Evolutionary conservation across 768 basidiomycete genomes (phyloP).

Genomic region (Lactarius deliciosus): DNA sequence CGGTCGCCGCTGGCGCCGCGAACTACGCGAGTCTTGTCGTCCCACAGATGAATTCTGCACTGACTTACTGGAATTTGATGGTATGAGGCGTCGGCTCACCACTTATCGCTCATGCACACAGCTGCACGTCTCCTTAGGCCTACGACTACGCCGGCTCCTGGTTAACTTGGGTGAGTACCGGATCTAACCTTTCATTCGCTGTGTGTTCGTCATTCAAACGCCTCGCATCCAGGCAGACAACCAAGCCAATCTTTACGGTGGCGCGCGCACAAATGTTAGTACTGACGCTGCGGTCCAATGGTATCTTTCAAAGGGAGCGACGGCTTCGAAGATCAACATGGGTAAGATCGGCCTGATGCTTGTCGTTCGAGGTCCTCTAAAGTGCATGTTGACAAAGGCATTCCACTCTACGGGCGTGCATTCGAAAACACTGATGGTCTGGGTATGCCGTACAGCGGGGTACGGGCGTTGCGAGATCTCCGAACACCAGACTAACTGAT

Average conservation of each 20-base stretch:
- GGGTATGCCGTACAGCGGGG: conserved; percentile 66
- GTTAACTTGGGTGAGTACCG: conserved; percentile 49
- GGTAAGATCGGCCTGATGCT: conserved; percentile 40
- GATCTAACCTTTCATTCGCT: conserved; percentile 3
- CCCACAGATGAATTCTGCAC: conserved; percentile 59
- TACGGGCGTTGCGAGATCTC: conserved; percentile 35
- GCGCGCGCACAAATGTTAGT: conserved; percentile 58
- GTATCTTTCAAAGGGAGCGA: conserved; percentile 62
- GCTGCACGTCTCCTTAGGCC: conserved; percentile 41
- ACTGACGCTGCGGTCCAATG: conserved; percentile 65
- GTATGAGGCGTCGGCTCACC: conserved; percentile 35
- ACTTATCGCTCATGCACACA: neutral
- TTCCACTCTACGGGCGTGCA: conserved; percentile 78
- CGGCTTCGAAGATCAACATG: conserved; percentile 62
- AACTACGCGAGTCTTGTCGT: conserved; percentile 61
- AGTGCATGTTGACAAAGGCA: conserved; percentile 41
- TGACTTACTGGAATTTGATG: conserved; percentile 85
- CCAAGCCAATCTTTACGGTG: conserved; percentile 70
- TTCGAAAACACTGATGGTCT: conserved; percentile 71
- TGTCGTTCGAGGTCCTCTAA: conserved; percentile 1
- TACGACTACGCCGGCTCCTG: conserved; percentile 81
- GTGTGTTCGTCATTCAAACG: neutral
- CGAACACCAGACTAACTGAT: neutral
- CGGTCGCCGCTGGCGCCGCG: conserved; percentile 60
- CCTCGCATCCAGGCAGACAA: conserved; percentile 42